A percentile compares a stretch with the other conserved stretches of the same genome.
These are phyloP conservation scores for Rhodotorula sp. DNA, from an alignment of 1,284 basidiomycete species.

Conservation along the genomic window DNA sequence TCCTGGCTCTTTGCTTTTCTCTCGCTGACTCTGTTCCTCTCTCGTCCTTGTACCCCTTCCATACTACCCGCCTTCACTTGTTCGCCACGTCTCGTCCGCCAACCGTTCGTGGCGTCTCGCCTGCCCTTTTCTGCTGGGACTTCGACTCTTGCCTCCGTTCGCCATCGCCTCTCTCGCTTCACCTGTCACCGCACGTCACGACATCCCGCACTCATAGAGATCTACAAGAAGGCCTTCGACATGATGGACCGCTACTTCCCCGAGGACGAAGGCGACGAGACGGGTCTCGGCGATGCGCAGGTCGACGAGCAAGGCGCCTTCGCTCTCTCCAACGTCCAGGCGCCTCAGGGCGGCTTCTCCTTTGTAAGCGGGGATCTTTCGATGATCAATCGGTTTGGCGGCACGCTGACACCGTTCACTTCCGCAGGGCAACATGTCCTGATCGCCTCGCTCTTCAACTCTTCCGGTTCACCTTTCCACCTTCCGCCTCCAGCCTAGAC, in stretches of 20 bases:
- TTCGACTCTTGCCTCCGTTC: background rate
- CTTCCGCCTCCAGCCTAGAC: too few relatives aligned
- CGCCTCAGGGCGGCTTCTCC: slow-evolving; percentile 91
- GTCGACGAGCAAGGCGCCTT: slow-evolving; percentile 79
- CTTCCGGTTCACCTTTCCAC: background rate
- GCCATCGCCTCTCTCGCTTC: background rate
- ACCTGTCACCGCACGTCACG: background rate
- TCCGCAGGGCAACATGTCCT: too few relatives aligned
- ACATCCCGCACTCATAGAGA: background rate
- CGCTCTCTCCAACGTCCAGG: slow-evolving; percentile 68
- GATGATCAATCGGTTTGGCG: too few relatives aligned
- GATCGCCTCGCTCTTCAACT: background rate
- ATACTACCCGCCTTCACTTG: too few relatives aligned
- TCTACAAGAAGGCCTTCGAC: slow-evolving; percentile 14
- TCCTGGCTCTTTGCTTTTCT: slow-evolving; percentile 56
- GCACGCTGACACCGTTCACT: too few relatives aligned
- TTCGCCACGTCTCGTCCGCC: too few relatives aligned
- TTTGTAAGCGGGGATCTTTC: slow-evolving; percentile 57
- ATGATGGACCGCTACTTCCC: slow-evolving; percentile 47
- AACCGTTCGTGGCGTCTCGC: too few relatives aligned
- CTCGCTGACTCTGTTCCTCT: background rate
- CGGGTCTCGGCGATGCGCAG: slow-evolving; percentile 71
- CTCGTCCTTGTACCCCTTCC: too few relatives aligned
- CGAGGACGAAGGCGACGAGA: slow-evolving; percentile 58
- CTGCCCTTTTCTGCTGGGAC: background rate